Conservation (phyloP, 805 yeast genomes). For the Lachancea cidri region DNA sequence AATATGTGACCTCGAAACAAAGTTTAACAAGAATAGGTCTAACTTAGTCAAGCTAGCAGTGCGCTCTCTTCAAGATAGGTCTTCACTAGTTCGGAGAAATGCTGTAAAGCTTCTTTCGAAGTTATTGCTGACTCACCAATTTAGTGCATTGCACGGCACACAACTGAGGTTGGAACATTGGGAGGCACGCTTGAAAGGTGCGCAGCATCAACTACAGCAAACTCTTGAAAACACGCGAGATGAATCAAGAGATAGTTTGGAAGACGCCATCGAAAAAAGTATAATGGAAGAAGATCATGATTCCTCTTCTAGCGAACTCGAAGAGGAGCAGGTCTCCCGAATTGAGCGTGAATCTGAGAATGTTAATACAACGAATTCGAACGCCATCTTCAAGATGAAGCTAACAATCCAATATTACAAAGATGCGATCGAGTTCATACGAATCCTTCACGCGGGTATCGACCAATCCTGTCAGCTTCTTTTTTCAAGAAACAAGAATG, state of each 20-base stretch:
- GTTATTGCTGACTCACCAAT: conserved; percentile 77
- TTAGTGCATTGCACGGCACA: conserved; percentile 67
- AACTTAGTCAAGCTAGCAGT: conserved; percentile 57
- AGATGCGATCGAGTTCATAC: conserved; percentile 77
- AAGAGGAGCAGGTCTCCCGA: conserved; percentile 26
- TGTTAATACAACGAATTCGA: conserved; percentile 25
- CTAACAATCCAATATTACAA: conserved; percentile 66
- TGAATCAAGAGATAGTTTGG: conserved; percentile 10
- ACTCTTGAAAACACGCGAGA: conserved; percentile 29
- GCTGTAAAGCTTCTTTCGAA: conserved; percentile 69
- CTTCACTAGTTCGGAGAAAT: conserved; percentile 80
- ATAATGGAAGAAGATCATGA: conserved; percentile 23
- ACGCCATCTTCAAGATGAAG: conserved; percentile 47
- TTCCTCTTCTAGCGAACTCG: conserved; percentile 28
- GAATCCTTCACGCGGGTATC: conserved; percentile 60
- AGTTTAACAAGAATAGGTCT: conserved; percentile 59
- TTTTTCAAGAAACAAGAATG: conserved; percentile 79
- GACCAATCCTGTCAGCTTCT: conserved; percentile 55
- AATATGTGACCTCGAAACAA: conserved; percentile 56
- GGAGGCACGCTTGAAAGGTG: conserved; percentile 51
- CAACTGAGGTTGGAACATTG: conserved; percentile 59
- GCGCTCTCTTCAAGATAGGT: conserved; percentile 73
- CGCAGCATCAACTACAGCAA: conserved; percentile 41
- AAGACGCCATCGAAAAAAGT: conserved; percentile 14
- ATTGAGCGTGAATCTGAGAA: conserved; percentile 35